These are phyloP conservation scores for Pestalotiopsis sp. DNA, from an alignment of 2,329 filamentous ascomycete genomes.

Conservation along the genomic window DNA sequence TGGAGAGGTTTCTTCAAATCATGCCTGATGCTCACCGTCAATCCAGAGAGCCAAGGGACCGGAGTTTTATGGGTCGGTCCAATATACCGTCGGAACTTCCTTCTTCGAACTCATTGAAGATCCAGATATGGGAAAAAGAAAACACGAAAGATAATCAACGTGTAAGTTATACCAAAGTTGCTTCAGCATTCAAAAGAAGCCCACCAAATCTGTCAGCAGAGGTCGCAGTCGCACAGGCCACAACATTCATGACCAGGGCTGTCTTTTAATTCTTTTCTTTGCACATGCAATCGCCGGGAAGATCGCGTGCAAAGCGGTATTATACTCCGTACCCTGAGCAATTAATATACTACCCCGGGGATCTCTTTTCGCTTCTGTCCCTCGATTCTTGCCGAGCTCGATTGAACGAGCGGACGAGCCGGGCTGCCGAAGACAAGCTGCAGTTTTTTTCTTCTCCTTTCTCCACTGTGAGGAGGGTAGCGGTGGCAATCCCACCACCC, in stretches of 20 bases:
- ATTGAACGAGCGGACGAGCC: neutral
- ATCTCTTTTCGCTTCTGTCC: neutral
- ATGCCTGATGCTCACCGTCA: neutral
- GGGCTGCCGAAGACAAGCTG: neutral
- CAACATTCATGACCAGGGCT: neutral
- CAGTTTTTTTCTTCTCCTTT: neutral
- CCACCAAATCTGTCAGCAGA: neutral
- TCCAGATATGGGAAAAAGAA: neutral
- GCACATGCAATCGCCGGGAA: neutral
- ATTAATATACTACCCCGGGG: neutral
- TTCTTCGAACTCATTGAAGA: neutral
- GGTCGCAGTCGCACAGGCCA: neutral
- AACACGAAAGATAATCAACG: neutral
- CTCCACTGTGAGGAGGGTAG: constrained; percentile 1
- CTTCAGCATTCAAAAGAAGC: neutral
- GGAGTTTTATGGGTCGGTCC: neutral
- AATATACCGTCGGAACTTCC: neutral
- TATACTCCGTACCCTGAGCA: neutral
- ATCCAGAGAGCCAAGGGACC: neutral
- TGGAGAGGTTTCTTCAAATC: constrained; percentile 4
- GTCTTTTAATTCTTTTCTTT: neutral
- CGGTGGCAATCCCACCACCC: neutral
- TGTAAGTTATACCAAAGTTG: neutral
- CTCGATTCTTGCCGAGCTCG: neutral
- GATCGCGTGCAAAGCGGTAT: neutral